Evolutionary conservation across 495 filamentous ascomycete species (phyloP).

Genomic region (Penicillium crystallinum): DNA sequence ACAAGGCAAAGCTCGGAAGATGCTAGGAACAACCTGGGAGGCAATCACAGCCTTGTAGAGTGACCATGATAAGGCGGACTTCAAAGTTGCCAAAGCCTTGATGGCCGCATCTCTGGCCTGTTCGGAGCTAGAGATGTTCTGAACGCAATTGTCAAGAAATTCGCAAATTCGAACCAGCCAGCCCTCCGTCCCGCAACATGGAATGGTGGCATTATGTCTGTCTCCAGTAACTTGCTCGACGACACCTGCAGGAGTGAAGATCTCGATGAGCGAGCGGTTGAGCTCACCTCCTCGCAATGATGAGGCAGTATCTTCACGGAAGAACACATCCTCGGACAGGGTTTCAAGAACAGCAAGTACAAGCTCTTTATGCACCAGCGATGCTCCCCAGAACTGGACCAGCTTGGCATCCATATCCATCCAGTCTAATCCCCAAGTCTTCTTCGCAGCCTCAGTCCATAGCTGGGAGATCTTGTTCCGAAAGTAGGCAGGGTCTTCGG

Average conservation of each 20-base stretch:
- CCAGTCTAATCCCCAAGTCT: constrained; percentile 88
- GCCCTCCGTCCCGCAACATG: constrained; percentile 73
- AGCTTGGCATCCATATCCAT: constrained; percentile 86
- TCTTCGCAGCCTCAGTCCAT: constrained; percentile 92
- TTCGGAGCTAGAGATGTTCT: constrained; percentile 56
- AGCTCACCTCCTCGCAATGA: constrained; percentile 75
- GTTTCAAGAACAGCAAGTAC: constrained; percentile 82
- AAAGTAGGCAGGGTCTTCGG: constrained; percentile 74
- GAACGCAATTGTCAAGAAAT: constrained; percentile 68
- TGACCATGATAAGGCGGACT: constrained; percentile 75
- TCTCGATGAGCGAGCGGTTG: constrained; percentile 84
- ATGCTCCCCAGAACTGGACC: constrained; percentile 73
- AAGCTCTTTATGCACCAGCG: constrained; percentile 68
- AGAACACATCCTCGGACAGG: constrained; percentile 93
- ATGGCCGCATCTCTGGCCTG: constrained; percentile 58
- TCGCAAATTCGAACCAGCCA: constrained; percentile 77
- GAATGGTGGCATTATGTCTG: constrained; percentile 53
- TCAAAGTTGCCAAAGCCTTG: constrained; percentile 68
- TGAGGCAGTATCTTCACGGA: constrained; percentile 78
- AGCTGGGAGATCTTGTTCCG: constrained; percentile 93
- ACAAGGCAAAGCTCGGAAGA: constrained; percentile 70
- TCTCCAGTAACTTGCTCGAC: constrained; percentile 68
- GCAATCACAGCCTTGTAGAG: constrained; percentile 73
- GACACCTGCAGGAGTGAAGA: constrained; percentile 77
- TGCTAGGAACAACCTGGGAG: constrained; percentile 61